Percentiles rank a stretch among this genome's conserved stretches.
Conservation (phyloP, 2,329 filamentous ascomycete species). For the Alternaria sp. region DNA sequence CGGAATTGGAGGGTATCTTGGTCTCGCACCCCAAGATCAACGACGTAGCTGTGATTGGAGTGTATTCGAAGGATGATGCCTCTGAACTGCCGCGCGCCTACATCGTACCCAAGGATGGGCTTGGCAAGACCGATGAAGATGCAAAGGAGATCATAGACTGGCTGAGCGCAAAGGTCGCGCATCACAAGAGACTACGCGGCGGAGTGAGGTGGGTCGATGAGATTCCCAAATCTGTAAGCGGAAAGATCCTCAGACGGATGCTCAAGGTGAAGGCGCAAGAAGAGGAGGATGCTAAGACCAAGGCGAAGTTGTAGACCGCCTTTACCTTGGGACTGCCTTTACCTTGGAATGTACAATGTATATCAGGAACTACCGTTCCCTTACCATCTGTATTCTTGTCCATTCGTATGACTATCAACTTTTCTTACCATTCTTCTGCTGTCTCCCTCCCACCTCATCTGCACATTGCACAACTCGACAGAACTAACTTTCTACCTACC, state of each 20-base stretch:
- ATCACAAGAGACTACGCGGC: conserved; percentile 58
- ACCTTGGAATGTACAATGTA: background rate
- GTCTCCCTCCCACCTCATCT: background rate
- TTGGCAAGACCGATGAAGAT: conserved; percentile 42
- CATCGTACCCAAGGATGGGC: conserved; percentile 43
- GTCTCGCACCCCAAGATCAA: conserved; percentile 53
- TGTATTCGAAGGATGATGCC: conserved; percentile 56
- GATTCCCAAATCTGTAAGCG: conserved; percentile 58
- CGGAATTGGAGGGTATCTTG: conserved; percentile 58
- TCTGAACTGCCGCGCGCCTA: conserved; percentile 55
- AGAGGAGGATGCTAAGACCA: conserved; percentile 48
- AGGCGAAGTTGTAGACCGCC: conserved; percentile 53
- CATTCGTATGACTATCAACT: background rate
- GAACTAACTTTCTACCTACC: background rate
- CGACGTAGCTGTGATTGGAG: conserved; percentile 50
- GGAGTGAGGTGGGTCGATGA: conserved; percentile 58
- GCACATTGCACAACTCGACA: background rate
- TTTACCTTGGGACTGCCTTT: background rate
- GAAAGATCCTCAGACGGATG: conserved; percentile 58
- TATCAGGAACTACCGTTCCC: background rate
- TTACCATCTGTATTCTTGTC: background rate
- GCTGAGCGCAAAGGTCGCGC: conserved; percentile 54
- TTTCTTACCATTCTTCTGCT: background rate
- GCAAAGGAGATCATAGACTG: conserved; percentile 54
- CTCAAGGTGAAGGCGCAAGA: conserved; percentile 55